These are phyloP conservation scores for Pyricularia sp. DNA, from an alignment of 2,329 filamentous ascomycete genomes.

Conservation along the genomic window DNA sequence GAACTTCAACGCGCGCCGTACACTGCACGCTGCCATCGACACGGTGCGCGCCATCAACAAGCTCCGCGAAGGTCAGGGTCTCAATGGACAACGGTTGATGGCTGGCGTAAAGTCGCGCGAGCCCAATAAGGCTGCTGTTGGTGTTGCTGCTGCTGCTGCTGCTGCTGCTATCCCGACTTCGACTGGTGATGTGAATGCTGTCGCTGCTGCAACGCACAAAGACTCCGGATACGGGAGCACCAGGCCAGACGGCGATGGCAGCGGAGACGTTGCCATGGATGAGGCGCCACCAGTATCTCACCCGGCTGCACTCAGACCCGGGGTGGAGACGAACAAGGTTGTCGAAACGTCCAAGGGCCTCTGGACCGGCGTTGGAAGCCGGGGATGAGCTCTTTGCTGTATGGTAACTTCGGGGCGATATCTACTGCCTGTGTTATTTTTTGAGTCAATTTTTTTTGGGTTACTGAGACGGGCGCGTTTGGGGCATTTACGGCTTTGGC, in stretches of 20 bases:
- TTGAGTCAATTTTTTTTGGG: background rate
- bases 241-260: constrained; percentile 18
- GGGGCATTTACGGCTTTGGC: background rate
- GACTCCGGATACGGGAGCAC: constrained; percentile 37
- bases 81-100: constrained; percentile 32
- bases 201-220: constrained; percentile 13
- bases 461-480: background rate
- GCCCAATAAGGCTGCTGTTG: constrained; percentile 21
- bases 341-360: constrained; percentile 52
- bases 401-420: background rate
- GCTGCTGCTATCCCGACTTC: background rate
- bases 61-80: constrained; percentile 44
- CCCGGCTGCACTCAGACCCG: constrained; percentile 40
- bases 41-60: constrained; percentile 61
- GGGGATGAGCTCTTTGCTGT: constrained; percentile 8
- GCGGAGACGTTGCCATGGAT: constrained; percentile 34
- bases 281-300: constrained; percentile 22
- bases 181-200: background rate
- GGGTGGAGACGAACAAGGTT: constrained; percentile 40
- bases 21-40: constrained; percentile 57
- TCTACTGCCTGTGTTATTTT: background rate
- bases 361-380: constrained; percentile 31
- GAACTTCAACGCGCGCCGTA: constrained; percentile 60
- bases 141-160: background rate
- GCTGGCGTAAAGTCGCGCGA: constrained; percentile 43